Base-by-base conservation (phyloP, 2,329 filamentous ascomycete genomes). In the Calcarisporium arbuscula region DNA sequence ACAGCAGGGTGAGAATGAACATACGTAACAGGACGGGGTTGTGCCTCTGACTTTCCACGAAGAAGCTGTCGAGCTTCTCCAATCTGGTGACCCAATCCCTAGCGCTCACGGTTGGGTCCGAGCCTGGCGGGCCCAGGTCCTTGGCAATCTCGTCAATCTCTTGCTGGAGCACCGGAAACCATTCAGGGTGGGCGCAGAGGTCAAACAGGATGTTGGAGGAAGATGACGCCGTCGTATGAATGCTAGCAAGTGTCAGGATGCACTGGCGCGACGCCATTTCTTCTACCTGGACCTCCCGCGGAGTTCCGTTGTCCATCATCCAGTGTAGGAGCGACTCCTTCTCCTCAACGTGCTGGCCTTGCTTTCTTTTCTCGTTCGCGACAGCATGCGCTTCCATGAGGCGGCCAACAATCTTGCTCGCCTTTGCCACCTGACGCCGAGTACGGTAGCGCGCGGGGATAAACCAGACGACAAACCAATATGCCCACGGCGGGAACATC, bases 151-250 rank as follows among this genome's bases (percentile, higher is more conserved):
- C 28, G 28, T 19, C 17, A 14, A 30, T 30, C 17, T 30, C 28
- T 19, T 30, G 14, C 5, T 17, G 28, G 8, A 30, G 12, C 7
- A 30, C 28, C 8, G 14, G 14, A 17, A 37, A 10, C 31, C 28
- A 37, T 28, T 40, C 30, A 10, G 34, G 34, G 21, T 37, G 25
- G 5, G 34, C 27, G 21, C 29, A 34, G 25, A 40, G 34, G 14
- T 40, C 38, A 25, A 27, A 40, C 6, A 40, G 19, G 11, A 34
- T 15, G 16, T 34, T 19, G n/a, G 19, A 21, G 6, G 21, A 18
- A 6, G 14, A 18, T 4, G 20, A n/a, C 11, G 34, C 12, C 8
- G 34, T 40, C 11, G 38, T 37, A 27, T 40, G 38, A 12, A 40
- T 28, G n/a, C 15, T 23, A 11, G 34, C 38, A 12, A 40, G 17